Evolutionary conservation across 495 filamentous ascomycete species (phyloP).

Genomic region (Annulohypoxylon stygium): DNA sequence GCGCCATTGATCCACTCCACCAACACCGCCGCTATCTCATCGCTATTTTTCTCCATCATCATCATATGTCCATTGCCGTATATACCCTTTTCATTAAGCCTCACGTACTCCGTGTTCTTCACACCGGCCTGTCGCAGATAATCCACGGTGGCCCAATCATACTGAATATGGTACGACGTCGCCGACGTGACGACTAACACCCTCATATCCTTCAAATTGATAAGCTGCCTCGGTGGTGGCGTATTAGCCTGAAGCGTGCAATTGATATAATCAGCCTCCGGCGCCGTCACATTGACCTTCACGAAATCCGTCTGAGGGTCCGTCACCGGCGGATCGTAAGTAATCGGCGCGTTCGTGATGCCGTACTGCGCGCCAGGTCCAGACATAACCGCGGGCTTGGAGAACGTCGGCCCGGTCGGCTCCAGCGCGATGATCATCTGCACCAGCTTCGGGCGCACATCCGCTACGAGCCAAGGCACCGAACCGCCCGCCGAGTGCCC

Average conservation of each 20-base stretch:
- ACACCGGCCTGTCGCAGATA: constrained; percentile 71
- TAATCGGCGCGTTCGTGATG: constrained; percentile 63
- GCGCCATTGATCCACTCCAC: constrained; percentile 57
- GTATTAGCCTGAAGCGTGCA: constrained; percentile 62
- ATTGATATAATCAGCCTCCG: constrained; percentile 47
- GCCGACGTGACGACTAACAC: constrained; percentile 64
- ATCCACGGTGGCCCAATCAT: constrained; percentile 68
- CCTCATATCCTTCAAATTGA: constrained; percentile 61
- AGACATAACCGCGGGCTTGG: constrained; percentile 46
- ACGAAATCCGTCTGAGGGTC: constrained; percentile 49
- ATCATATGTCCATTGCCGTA: constrained; percentile 71
- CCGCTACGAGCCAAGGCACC: constrained; percentile 63
- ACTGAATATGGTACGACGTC: constrained; percentile 68
- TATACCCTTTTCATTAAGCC: constrained; percentile 62
- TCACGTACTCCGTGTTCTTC: constrained; percentile 54
- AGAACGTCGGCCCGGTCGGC: constrained; percentile 67
- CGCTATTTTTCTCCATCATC: constrained; percentile 72
- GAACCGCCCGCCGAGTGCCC: constrained; percentile 68
- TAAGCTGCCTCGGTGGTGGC: constrained; percentile 60
- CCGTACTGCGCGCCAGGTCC: constrained; percentile 55
- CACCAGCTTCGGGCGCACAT: constrained; percentile 61
- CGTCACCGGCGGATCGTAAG: constrained; percentile 60
- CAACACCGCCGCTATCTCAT: constrained; percentile 59
- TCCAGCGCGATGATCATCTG: constrained; percentile 65
- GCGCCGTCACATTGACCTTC: constrained; percentile 39